Conservation (phyloP, 2,329 filamentous ascomycete genomes). For the Trichophaea hybrida region DNA sequence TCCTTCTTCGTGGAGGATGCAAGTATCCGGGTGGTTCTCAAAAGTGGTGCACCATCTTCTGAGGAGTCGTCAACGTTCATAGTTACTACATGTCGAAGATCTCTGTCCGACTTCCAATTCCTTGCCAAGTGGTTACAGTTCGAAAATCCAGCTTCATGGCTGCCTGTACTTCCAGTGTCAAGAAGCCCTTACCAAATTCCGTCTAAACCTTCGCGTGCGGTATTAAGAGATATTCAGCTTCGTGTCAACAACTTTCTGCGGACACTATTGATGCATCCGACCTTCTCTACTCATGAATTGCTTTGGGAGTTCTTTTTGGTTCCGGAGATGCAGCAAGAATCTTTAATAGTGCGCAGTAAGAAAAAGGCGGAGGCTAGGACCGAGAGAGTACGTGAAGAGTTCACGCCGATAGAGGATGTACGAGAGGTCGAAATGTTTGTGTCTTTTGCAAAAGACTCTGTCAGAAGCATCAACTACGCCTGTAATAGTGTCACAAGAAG, state of each 20-base stretch:
- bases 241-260: constrained; percentile 78
- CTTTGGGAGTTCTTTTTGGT: constrained; percentile 98
- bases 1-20: constrained; percentile 97
- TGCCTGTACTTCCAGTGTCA: constrained; percentile 62
- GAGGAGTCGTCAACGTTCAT: constrained; percentile 58
- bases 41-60: constrained; percentile 76
- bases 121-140: constrained; percentile 67
- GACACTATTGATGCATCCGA: constrained; percentile 73
- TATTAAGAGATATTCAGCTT: constrained; percentile 75
- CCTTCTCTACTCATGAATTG: constrained; percentile 91
- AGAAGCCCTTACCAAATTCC: constrained; percentile 86
- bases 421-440: constrained; percentile 88
- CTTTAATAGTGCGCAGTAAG: constrained; percentile 76
- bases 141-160: constrained; percentile 91
- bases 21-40: constrained; percentile 80
- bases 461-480: constrained; percentile 69
- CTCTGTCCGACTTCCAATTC: constrained; percentile 79
- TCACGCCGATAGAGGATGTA: constrained; percentile 66
- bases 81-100: constrained; percentile 84
- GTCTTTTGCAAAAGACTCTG: constrained; percentile 75
- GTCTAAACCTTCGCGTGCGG: constrained; percentile 73
- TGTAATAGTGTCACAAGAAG: constrained; percentile 70
- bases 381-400: constrained; percentile 80
- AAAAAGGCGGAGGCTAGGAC: constrained; percentile 70
- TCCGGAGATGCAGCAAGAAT: constrained; percentile 76